Conservation (phyloP, 2,329 filamentous ascomycete species). For the Diaporthe nobilis region DNA sequence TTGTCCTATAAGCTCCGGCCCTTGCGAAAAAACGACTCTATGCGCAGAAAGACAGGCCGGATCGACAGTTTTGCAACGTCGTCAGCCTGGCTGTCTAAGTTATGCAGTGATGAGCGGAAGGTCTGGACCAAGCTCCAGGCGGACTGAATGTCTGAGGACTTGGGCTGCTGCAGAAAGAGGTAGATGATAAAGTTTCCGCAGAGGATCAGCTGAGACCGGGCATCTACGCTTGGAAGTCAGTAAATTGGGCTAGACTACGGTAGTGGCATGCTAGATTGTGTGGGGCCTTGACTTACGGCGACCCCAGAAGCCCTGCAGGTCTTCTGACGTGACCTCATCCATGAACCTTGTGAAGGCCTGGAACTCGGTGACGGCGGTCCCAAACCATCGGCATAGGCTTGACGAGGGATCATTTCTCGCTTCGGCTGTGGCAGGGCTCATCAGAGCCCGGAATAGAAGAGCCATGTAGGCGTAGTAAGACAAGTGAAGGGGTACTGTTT, state of each 20-base stretch:
- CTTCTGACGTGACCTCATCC: not conserved
- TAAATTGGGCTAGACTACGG: not conserved
- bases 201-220: not conserved
- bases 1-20: not conserved
- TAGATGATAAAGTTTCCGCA: not conserved
- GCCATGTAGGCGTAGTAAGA: not conserved
- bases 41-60: not conserved
- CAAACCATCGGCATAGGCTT: not conserved
- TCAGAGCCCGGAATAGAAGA: not conserved
- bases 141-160: not conserved
- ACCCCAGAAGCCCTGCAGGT: not conserved
- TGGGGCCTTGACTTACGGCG: not conserved
- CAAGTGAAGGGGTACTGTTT: not conserved
- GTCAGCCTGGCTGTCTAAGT: not conserved
- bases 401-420: not conserved
- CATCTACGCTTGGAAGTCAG: not conserved
- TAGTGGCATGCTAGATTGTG: not conserved
- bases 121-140: not conserved
- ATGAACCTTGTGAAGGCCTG: not conserved
- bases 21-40: constrained; percentile 9
- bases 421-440: not conserved
- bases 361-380: not conserved
- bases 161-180: constrained; percentile 7
- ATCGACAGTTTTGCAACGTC: not conserved
- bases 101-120: not conserved